Percentiles rank a stretch among this genome's conserved stretches.
These are phyloP conservation scores for Berberis vulgaris DNA, from an alignment of 164 flowering plant species.

Conservation along the genomic window DNA sequence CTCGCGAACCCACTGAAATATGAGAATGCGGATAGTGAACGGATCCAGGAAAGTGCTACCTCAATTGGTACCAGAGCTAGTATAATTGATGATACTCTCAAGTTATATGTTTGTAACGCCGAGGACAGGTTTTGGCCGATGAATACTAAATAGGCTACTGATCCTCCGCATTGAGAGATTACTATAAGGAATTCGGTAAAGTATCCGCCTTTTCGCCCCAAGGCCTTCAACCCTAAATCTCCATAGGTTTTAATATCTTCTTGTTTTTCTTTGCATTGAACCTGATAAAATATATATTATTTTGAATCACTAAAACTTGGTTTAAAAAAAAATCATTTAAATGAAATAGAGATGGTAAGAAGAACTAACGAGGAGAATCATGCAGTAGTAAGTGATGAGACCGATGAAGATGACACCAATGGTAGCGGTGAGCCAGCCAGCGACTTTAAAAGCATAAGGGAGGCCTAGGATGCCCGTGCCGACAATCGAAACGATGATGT, in stretches of 20 bases:
- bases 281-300: slow-evolving; percentile 6
- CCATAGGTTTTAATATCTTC: slow-evolving; percentile 13
- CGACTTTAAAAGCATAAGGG: slow-evolving; percentile 18
- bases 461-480: slow-evolving; percentile 30
- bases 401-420: slow-evolving; percentile 16
- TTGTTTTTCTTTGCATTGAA: slow-evolving; percentile 15
- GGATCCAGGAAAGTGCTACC: slow-evolving; percentile 18
- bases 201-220: slow-evolving; percentile 16
- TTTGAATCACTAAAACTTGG: background rate
- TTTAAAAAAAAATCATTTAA: background rate
- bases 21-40: slow-evolving; percentile 20
- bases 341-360: background rate
- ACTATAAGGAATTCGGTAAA: slow-evolving; percentile 16
- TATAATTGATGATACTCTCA: slow-evolving; percentile 11
- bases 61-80: slow-evolving; percentile 18
- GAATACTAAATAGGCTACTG: slow-evolving; percentile 21
- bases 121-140: slow-evolving; percentile 24
- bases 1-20: slow-evolving; percentile 25
- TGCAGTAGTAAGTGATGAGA: slow-evolving; percentile 19
- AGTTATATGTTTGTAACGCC: background rate
- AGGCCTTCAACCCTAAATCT: slow-evolving; percentile 18
- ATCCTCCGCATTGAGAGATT: slow-evolving; percentile 22
- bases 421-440: slow-evolving; percentile 23
- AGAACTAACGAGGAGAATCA: slow-evolving; percentile 17
- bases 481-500: slow-evolving; percentile 23